Conservation (phyloP, 768 basidiomycete species). For the Termitomyces bulborhizus region DNA sequence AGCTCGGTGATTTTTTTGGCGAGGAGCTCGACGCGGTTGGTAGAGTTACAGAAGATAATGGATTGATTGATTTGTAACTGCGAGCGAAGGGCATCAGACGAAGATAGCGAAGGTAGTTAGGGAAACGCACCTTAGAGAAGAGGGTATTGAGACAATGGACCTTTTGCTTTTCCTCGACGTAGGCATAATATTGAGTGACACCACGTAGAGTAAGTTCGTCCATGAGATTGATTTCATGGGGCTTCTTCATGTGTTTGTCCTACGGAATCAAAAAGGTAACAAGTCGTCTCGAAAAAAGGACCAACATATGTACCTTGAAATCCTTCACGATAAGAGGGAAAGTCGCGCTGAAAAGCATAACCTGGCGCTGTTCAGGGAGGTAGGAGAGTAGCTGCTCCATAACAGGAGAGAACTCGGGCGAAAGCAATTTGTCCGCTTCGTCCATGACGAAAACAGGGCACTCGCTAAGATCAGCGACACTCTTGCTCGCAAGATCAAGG, state of each 20-base stretch:
- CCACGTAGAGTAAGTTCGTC: slow-evolving; percentile 97
- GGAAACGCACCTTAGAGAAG: slow-evolving; percentile 80
- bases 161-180: slow-evolving; percentile 98
- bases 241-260: slow-evolving; percentile 95
- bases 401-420: slow-evolving; percentile 95
- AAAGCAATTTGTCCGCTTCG: slow-evolving; percentile 96
- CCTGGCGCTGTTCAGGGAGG: slow-evolving; percentile 82
- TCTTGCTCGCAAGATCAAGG: slow-evolving; percentile 89
- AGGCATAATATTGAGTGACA: slow-evolving; percentile 99
- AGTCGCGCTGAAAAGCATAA: slow-evolving; percentile 98
- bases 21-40: slow-evolving; percentile 97
- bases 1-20: slow-evolving; percentile 99
- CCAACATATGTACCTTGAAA: slow-evolving; percentile 67
- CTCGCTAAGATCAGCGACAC: slow-evolving; percentile 87
- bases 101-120: not conserved
- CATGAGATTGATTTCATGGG: slow-evolving; percentile 99
- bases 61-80: slow-evolving; percentile 99
- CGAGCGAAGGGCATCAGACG: slow-evolving; percentile 4
- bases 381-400: slow-evolving; percentile 93
- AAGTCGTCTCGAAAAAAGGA: not conserved
- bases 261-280: slow-evolving; percentile 22
- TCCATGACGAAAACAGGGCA: slow-evolving; percentile 99
- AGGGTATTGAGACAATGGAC: slow-evolving; percentile 99
- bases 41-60: slow-evolving; percentile 99
- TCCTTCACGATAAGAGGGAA: slow-evolving; percentile 99